phyloP scores from a whole-genome alignment of 1,284 basidiomycete species.

The Marasmius tenuissimus region DNA sequence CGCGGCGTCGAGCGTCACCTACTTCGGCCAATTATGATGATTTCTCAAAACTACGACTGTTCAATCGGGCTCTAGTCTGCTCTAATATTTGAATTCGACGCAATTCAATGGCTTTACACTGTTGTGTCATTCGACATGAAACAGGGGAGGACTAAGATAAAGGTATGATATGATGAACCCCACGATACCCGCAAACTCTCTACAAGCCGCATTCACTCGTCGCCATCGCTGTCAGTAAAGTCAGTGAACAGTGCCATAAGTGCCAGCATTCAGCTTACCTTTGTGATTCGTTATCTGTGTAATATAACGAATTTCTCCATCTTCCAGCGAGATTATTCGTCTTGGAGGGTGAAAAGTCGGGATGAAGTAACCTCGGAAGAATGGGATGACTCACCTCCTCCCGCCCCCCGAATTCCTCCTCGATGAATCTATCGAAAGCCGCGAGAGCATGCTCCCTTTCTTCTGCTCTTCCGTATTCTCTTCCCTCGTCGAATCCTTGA shows the following conservation, averaged over 20 bases:
- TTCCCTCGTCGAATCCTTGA: slow-evolving; percentile 40
- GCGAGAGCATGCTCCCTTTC: slow-evolving; percentile 51
- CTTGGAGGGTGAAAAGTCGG: slow-evolving; percentile 12
- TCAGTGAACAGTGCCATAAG: neutral
- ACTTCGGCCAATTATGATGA: too few relatives aligned
- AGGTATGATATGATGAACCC: too few relatives aligned
- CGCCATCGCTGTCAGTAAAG: neutral
- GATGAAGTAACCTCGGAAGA: neutral
- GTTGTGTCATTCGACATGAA: too few relatives aligned
- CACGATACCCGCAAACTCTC: too few relatives aligned
- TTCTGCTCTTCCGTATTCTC: slow-evolving; percentile 41
- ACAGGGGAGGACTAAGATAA: too few relatives aligned
- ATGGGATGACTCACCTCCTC: neutral
- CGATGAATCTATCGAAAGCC: slow-evolving; percentile 55
- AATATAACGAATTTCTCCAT: slow-evolving; percentile 34
- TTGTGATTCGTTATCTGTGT: slow-evolving; percentile 12
- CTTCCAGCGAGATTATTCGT: slow-evolving; percentile 26
- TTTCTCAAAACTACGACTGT: too few relatives aligned
- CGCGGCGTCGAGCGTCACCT: too few relatives aligned
- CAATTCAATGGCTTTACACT: too few relatives aligned
- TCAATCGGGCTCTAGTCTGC: too few relatives aligned
- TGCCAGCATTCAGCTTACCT: neutral
- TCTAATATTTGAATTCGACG: too few relatives aligned
- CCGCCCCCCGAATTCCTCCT: slow-evolving; percentile 34
- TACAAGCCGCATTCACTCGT: neutral